Conservation (phyloP, 139 green algal genomes). For the Tetraselmis striata region DNA sequence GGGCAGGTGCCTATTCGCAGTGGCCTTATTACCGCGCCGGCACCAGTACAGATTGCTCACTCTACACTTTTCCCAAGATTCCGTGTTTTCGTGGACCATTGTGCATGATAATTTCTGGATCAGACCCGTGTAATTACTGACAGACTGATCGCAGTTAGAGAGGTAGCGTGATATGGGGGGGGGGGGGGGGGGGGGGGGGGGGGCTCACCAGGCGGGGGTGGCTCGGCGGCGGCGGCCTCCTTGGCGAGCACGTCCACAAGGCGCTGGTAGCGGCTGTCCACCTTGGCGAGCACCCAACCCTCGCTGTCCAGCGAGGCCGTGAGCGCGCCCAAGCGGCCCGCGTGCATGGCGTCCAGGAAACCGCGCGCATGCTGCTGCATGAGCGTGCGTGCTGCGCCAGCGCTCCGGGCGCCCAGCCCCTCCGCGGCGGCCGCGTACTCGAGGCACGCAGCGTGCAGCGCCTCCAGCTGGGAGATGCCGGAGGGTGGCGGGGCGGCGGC, state of each 20-base stretch:
- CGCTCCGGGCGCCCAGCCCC: not conserved
- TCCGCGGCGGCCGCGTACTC: not conserved
- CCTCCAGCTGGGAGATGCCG: slow-evolving; percentile 20
- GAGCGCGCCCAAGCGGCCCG: not conserved
- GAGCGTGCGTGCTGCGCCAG: not conserved
- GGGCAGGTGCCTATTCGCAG: no score
- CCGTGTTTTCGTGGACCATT: no score
- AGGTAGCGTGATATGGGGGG: not conserved
- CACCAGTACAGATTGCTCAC: no score
- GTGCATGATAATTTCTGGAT: no score
- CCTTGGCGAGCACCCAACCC: not conserved
- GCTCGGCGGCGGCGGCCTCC: not conserved
- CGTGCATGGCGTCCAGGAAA: not conserved
- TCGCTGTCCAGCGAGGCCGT: not conserved
- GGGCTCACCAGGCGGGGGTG: not conserved
- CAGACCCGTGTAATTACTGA: no score
- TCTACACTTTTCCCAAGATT: no score
- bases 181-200: no score
- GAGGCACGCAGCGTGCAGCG: slow-evolving; percentile 17
- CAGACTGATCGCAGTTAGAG: no score
- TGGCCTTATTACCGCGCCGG: no score
- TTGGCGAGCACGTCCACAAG: not conserved
- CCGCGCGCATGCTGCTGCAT: not conserved
- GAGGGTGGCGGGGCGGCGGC: no score
- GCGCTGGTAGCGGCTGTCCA: not conserved